phyloP scores from a whole-genome alignment of 2,329 filamentous ascomycete genomes.

The Nemania serpens region DNA sequence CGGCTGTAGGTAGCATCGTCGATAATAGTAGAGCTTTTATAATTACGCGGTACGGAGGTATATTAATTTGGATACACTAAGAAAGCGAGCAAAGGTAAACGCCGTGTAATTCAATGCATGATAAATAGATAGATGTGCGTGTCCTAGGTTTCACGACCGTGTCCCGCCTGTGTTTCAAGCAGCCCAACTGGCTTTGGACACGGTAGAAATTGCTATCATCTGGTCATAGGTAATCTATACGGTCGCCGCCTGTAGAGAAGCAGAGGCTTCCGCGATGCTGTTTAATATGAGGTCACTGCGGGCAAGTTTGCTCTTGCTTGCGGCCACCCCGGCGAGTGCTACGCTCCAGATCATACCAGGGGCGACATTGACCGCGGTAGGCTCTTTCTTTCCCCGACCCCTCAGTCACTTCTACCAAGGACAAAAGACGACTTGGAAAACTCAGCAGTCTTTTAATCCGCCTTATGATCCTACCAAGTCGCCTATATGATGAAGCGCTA shows the following conservation, averaged over 20 bases:
- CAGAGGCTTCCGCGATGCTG: constrained; percentile 14
- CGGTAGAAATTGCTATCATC: neutral
- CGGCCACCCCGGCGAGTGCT: constrained; percentile 32
- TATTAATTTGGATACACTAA: neutral
- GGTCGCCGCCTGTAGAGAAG: neutral
- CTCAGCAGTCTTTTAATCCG: neutral
- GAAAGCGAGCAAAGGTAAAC: neutral
- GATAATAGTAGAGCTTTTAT: neutral
- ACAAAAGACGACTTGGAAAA: neutral
- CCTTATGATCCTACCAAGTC: neutral
- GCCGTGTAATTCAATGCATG: neutral
- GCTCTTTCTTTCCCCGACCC: neutral
- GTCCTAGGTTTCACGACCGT: neutral
- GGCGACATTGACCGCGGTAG: constrained; percentile 39
- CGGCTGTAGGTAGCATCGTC: constrained; percentile 7
- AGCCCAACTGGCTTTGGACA: neutral
- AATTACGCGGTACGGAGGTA: neutral
- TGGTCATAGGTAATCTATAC: neutral
- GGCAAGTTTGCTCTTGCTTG: constrained; percentile 31
- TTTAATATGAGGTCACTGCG: constrained; percentile 6
- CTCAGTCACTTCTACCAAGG: neutral
- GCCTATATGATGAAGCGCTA: too few species aligned
- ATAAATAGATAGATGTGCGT: constrained; percentile 15
- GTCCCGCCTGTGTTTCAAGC: neutral
- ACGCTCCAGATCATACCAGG: constrained; percentile 40